phyloP scores from a whole-genome alignment of 208 protist species.

The Jaenimonas drosophilae region DNA sequence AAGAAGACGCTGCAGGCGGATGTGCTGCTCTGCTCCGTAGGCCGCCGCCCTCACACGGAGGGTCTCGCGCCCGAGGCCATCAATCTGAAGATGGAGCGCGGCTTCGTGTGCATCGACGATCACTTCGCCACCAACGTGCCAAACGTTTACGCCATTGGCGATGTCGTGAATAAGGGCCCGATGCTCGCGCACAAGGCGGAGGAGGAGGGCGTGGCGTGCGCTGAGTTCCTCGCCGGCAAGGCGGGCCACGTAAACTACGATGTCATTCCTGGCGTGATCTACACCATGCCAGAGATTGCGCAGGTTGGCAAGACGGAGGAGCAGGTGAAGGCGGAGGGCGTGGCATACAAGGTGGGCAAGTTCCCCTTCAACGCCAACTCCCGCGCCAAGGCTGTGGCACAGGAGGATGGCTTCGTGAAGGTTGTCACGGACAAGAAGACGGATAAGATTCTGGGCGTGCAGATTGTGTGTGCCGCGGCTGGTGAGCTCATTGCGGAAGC shows the following conservation, averaged over 20 bases:
- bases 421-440: slow-evolving; percentile 94
- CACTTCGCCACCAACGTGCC: slow-evolving; percentile 94
- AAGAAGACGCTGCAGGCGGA: slow-evolving; percentile 85
- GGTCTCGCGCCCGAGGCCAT: slow-evolving; percentile 92
- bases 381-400: slow-evolving; percentile 93
- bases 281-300: slow-evolving; percentile 99
- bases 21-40: slow-evolving; percentile 94
- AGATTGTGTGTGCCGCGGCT: slow-evolving; percentile 95
- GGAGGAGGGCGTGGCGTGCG: slow-evolving; percentile 96
- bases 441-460: slow-evolving; percentile 96
- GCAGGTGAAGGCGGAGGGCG: slow-evolving; percentile 89
- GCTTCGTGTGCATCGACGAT: slow-evolving; percentile 92
- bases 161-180: slow-evolving; percentile 96
- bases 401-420: slow-evolving; percentile 97
- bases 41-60: slow-evolving; percentile 93
- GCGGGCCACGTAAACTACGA: slow-evolving; percentile 97
- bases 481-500: slow-evolving; percentile 98
- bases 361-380: slow-evolving; percentile 98
- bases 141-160: slow-evolving; percentile 98
- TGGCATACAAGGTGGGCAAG: slow-evolving; percentile 95
- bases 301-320: slow-evolving; percentile 97
- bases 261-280: slow-evolving; percentile 98
- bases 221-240: slow-evolving; percentile 90
- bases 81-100: slow-evolving; percentile 83
- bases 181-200: slow-evolving; percentile 99